These are phyloP conservation scores for Elsinoe necatrix DNA, from an alignment of 2,329 filamentous ascomycete genomes.

Conservation along the genomic window DNA sequence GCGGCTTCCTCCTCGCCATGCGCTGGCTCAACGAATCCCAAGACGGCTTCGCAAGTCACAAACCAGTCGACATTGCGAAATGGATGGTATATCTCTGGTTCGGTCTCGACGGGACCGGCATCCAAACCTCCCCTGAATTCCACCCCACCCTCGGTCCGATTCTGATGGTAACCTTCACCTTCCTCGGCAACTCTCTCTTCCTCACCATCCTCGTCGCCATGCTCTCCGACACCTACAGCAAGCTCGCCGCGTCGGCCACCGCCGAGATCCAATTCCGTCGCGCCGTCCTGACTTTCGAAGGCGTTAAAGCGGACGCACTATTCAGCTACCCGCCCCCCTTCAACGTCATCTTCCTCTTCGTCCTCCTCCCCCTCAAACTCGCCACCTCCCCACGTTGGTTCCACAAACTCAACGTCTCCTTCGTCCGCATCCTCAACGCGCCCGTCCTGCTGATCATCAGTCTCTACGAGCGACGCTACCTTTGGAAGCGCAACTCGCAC, in stretches of 20 bases:
- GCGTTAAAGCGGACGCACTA: slow-evolving; percentile 74
- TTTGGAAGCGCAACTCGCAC: slow-evolving; percentile 47
- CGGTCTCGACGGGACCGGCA: slow-evolving; percentile 62
- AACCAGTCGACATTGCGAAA: slow-evolving; percentile 62
- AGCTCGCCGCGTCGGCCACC: slow-evolving; percentile 65
- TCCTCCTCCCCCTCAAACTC: slow-evolving; percentile 70
- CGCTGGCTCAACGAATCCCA: slow-evolving; percentile 64
- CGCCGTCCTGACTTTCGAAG: slow-evolving; percentile 74
- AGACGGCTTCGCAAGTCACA: slow-evolving; percentile 29
- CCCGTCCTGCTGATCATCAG: slow-evolving; percentile 66
- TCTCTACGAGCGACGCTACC: slow-evolving; percentile 58
- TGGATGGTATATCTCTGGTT: slow-evolving; percentile 95
- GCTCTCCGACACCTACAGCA: slow-evolving; percentile 75
- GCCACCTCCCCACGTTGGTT: slow-evolving; percentile 76
- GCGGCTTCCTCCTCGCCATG: slow-evolving; percentile 70
- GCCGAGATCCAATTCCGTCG: slow-evolving; percentile 79
- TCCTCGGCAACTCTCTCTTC: slow-evolving; percentile 79
- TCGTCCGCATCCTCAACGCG: slow-evolving; percentile 64
- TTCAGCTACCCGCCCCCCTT: slow-evolving; percentile 78
- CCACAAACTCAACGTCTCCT: slow-evolving; percentile 77
- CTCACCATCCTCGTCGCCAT: slow-evolving; percentile 84
- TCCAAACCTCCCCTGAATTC: slow-evolving; percentile 55
- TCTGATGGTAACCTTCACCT: slow-evolving; percentile 76
- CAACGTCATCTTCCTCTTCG: slow-evolving; percentile 66
- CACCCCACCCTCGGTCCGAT: slow-evolving; percentile 71